Base-by-base conservation (phyloP, 345 rosid genomes). In the Acer saccharum region DNA sequence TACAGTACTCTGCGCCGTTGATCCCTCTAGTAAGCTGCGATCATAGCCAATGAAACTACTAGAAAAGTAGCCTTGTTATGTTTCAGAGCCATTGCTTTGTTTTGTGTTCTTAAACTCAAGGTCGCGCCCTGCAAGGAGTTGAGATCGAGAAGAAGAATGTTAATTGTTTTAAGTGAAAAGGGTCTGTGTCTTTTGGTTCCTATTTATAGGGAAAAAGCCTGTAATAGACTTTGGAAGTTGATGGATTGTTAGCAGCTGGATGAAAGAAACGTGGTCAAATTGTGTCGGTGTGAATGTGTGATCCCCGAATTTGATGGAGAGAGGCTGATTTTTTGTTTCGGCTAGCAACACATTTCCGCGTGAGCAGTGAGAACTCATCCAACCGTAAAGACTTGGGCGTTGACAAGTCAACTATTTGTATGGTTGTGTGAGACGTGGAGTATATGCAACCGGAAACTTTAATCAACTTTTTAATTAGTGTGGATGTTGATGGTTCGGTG, bases 91-190 rank as follows among this genome's bases (percentile, higher is more conserved):
- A 86, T 83, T 21, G 78, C 6, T 32, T 7, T 7, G 9, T 9
- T n/a, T 12, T 61, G 90, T 84, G 89, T 80, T 81, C 82, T 66
- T 27, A 16, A 71, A 18, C 14, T 39, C 55, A 48, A 52, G 82
- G 80, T 78, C 87, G 80, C 83, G 35, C 87, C 88, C 90, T 76
- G 84, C 66, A 32, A 32, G 35, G 35, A 32, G 27, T 25, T 25
- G 27, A 25, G 35, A 32, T 3, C 35, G 35, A 32, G 35, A 3
- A 32, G 35, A 61, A 0, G 23, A 32, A 23, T 52, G 41, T 25
- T 10, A 29, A 29, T 29, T 2, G 32, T 29, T 29, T 25, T 25
- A 23, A 43, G 10, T 23, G 58, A 27, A 39, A 4, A 4, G 3
- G 3, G 18, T 0, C 1, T 10, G 4, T 18, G 58, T 0, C 27